These are phyloP conservation scores for Metschnikowia santaceciliae DNA, from an alignment of 805 yeast species.

Conservation along the genomic window DNA sequence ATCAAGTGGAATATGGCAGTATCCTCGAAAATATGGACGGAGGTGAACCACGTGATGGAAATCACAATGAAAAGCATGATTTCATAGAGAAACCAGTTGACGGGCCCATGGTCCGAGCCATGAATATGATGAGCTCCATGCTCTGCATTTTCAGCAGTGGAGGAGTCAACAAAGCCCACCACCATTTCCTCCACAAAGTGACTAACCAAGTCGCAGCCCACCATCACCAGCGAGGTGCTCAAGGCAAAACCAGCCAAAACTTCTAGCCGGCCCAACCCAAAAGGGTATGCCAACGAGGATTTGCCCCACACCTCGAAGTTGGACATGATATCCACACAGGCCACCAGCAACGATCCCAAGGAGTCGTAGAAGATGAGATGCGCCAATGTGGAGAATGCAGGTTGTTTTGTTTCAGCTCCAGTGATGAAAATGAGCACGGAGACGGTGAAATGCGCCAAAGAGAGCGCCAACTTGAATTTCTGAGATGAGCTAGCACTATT, in stretches of 20 bases:
- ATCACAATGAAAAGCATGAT: conserved; percentile 19
- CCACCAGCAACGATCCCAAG: conserved; percentile 64
- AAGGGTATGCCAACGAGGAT: conserved; percentile 79
- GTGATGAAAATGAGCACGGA: conserved; percentile 55
- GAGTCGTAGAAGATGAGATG: conserved; percentile 88
- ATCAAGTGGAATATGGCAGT: conserved; percentile 35
- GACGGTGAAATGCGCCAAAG: conserved; percentile 50
- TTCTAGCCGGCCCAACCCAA: conserved; percentile 89
- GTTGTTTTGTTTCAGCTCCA: conserved; percentile 56
- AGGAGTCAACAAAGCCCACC: conserved; percentile 30
- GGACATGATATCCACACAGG: conserved; percentile 73
- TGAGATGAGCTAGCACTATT: conserved; percentile 58
- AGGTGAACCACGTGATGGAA: conserved; percentile 28
- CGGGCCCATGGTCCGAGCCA: conserved; percentile 18
- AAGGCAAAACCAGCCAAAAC: conserved; percentile 85
- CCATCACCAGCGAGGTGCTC: conserved; percentile 79
- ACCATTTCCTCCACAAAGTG: conserved; percentile 79
- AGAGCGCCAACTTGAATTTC: conserved; percentile 55
- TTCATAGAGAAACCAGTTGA: conserved; percentile 30
- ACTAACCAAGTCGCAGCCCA: conserved; percentile 83
- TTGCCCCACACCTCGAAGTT: conserved; percentile 91
- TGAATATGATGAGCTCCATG: conserved; percentile 41
- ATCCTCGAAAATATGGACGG: conserved; percentile 30
- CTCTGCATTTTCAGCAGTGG: conserved; percentile 17
- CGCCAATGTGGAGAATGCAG: conserved; percentile 70